A percentile compares a stretch with the other conserved stretches of the same genome.
phyloP scores from a whole-genome alignment of 2,329 filamentous ascomycete genomes.

The Podosphaera aphanis region DNA sequence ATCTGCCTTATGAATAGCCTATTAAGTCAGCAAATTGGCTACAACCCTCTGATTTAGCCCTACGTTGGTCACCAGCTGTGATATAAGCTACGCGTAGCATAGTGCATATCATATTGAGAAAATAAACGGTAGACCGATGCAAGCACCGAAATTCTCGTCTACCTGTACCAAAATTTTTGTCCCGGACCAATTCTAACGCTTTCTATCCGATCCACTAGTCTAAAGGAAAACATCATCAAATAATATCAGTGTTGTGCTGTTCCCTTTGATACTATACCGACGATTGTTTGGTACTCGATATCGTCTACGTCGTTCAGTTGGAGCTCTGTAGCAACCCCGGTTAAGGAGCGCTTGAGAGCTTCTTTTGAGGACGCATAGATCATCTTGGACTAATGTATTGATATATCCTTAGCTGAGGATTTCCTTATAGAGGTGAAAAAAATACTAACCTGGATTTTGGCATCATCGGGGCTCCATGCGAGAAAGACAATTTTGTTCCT shows the following conservation, averaged over 20 bases:
- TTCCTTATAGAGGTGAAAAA: not conserved
- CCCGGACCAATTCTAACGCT: not conserved
- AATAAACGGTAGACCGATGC: too few relatives aligned
- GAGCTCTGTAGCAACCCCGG: constrained; percentile 50
- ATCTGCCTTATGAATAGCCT: too few relatives aligned
- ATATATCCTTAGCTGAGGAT: not conserved
- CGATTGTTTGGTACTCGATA: constrained; percentile 52
- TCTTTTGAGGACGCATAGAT: constrained; percentile 78
- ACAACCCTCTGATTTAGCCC: too few relatives aligned
- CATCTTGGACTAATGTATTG: constrained; percentile 55
- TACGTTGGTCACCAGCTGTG: too few relatives aligned
- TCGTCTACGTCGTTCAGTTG: constrained; percentile 70
- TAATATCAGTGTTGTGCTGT: constrained; percentile 21
- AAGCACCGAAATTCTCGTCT: not conserved
- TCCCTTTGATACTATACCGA: constrained; percentile 41
- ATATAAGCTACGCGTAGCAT: too few relatives aligned
- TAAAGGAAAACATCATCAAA: not conserved
- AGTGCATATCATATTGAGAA: too few relatives aligned
- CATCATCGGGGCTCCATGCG: constrained; percentile 63
- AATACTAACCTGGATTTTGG: constrained; percentile 43
- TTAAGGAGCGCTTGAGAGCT: constrained; percentile 57
- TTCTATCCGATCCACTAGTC: not conserved
- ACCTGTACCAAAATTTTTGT: not conserved
- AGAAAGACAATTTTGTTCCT: constrained; percentile 64
- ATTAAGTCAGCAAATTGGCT: too few relatives aligned